Evolutionary conservation across 169 alveolate genomes (phyloP), one percentile per base, ranked within the genome.

Genomic region (Cryptosporidium sp.): DNA sequence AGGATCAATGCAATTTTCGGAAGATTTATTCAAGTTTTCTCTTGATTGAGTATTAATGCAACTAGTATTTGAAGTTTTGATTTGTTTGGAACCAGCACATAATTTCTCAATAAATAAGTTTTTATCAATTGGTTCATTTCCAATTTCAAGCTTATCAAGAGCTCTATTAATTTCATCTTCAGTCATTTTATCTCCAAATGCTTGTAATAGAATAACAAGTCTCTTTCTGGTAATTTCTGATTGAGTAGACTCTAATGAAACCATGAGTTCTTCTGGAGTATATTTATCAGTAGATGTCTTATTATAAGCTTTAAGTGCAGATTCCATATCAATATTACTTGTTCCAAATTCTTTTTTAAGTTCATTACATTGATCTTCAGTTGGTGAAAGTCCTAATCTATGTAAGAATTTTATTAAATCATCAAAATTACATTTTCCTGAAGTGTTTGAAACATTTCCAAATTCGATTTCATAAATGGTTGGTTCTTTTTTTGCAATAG

Each of bases 121-220:
- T 6, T 80, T 80, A 7, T 45, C 23, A n/a, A 80, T 26, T 37
- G 89, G 75, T 31, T 80, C 69, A 37, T 21, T 9, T 48, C 89
- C 89, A 21, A 45, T 42, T 14, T 29, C 75, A 0, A 80, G 62
- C 45, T 80, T 80, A 62, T 80, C 89, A n/a, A 80, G 51, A 21
- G 75, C 89, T 18, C 16, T 62, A 29, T 65, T 45, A 18, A 80
- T 80, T 61, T 80, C 89, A 6, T 80, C 89, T 60, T 35, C 80
- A 26, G 80, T 60, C 89, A 80, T 80, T 26, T 80, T 35, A 51
- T 80, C 89, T 33, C 89, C 89, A 65, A 80, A 80, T 44, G 73
- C 6, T 33, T 80, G 80, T 31, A 80, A 53, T 12, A 80, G 33
- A 6, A 80, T 26, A 3, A 62, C 33, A 3, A 80, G 42, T 65